Evolutionary conservation across 306 rosid species (phyloP).

Genomic region (Luffa aegyptiaca): DNA sequence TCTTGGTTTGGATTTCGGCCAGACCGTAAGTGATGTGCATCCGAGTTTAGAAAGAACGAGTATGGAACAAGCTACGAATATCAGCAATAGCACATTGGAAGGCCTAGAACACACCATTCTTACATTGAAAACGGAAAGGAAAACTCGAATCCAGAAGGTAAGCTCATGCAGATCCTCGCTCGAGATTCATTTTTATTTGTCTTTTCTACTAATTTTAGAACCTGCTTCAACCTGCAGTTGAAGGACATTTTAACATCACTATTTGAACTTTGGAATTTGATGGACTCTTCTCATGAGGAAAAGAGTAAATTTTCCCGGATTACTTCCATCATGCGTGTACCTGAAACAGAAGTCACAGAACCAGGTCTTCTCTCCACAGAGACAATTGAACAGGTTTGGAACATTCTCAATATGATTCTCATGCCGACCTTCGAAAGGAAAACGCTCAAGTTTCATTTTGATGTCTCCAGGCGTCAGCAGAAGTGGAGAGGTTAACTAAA

Average conservation of each 20-base stretch:
- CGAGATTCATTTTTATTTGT: constrained; percentile 2
- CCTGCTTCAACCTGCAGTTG: constrained; percentile 47
- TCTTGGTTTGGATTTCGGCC: constrained; percentile 83
- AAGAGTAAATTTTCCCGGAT: constrained; percentile 45
- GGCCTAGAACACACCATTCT: constrained; percentile 72
- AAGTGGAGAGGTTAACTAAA: constrained; percentile 73
- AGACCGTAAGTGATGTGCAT: constrained; percentile 76
- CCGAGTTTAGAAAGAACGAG: constrained; percentile 71
- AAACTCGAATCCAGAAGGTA: constrained; percentile 71
- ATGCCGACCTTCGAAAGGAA: background rate
- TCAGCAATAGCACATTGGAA: constrained; percentile 76
- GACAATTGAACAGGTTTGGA: constrained; percentile 61
- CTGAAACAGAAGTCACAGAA: constrained; percentile 56
- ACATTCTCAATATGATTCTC: constrained; percentile 5
- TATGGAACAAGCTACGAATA: constrained; percentile 73
- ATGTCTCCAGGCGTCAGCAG: constrained; percentile 62
- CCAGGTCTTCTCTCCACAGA: constrained; percentile 67
- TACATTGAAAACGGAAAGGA: constrained; percentile 62
- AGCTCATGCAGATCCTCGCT: background rate
- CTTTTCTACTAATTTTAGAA: background rate
- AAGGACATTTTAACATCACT: constrained; percentile 54
- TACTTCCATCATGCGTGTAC: constrained; percentile 38
- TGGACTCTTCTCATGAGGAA: constrained; percentile 89
- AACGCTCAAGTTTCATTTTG: constrained; percentile 3
- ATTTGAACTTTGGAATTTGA: constrained; percentile 92